These are phyloP conservation scores for Aaosphaeria pasadenensis DNA, from an alignment of 2,329 filamentous ascomycete genomes.

Conservation along the genomic window DNA sequence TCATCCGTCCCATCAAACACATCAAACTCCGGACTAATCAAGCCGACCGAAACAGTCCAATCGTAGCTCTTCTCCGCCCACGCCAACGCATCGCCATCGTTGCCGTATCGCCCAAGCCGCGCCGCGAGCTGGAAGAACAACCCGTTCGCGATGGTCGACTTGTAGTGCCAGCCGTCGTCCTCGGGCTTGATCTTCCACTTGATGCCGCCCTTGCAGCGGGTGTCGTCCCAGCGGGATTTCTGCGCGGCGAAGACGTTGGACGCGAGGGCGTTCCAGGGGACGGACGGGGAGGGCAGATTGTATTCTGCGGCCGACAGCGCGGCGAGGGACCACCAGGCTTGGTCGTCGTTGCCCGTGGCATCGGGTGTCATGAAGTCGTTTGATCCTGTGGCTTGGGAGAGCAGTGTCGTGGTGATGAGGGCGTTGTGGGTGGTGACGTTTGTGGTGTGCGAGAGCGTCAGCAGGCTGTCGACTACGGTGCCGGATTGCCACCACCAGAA, in stretches of 20 bases:
- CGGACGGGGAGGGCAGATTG: constrained; percentile 55
- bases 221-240: constrained; percentile 64
- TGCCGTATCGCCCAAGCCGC: constrained; percentile 64
- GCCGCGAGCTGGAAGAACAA: constrained; percentile 78
- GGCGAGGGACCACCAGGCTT: constrained; percentile 69
- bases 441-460: constrained; percentile 43
- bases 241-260: constrained; percentile 71
- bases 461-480: constrained; percentile 18
- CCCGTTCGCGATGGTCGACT: constrained; percentile 75
- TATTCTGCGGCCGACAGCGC: constrained; percentile 65
- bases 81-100: constrained; percentile 48
- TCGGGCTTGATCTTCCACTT: constrained; percentile 72
- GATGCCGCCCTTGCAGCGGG: constrained; percentile 63
- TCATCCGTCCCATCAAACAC: constrained; percentile 52
- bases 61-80: constrained; percentile 66
- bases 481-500: constrained; percentile 33
- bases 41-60: constrained; percentile 46
- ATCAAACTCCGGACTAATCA: constrained; percentile 48
- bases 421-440: constrained; percentile 40
- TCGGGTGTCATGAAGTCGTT: constrained; percentile 40
- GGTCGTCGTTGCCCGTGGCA: constrained; percentile 64
- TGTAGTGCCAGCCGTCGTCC: constrained; percentile 77
- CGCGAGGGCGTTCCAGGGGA: constrained; percentile 61
- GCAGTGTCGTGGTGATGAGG: constrained; percentile 23
- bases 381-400: constrained; percentile 18